A percentile compares a stretch with the other conserved stretches of the same genome.
phyloP scores from a whole-genome alignment of 2,329 filamentous ascomycete species.

The Leptographium galeiforme region DNA sequence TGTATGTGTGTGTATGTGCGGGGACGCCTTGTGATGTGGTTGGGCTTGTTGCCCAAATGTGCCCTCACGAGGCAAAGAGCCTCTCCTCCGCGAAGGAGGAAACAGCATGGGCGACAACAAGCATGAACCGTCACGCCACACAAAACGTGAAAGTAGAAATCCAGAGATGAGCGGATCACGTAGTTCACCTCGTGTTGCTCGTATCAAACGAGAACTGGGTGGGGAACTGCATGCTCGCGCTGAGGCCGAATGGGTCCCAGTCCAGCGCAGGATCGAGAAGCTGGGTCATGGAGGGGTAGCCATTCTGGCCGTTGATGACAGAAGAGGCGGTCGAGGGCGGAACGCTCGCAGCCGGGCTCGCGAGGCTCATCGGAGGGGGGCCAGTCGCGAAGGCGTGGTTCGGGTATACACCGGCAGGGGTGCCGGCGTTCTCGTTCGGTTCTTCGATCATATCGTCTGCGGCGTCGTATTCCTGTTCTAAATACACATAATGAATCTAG shows the following conservation, averaged over 20 bases:
- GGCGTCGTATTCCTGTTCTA: conserved; percentile 95
- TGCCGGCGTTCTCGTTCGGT: conserved; percentile 47
- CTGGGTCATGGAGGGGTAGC: conserved; percentile 54
- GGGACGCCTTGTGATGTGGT: background rate
- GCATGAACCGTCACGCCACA: background rate
- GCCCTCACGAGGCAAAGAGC: background rate
- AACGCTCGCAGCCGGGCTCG: conserved; percentile 18
- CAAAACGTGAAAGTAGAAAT: background rate
- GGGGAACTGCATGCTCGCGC: conserved; percentile 90
- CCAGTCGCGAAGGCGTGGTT: conserved; percentile 35
- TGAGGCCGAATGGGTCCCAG: conserved; percentile 85
- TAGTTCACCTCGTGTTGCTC: conserved; percentile 32
- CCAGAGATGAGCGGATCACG: background rate
- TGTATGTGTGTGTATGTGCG: background rate
- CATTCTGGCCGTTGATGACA: conserved; percentile 30
- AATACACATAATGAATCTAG: conserved; percentile 53
- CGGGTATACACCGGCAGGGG: conserved; percentile 51
- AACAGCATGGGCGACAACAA: background rate
- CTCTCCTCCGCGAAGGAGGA: background rate
- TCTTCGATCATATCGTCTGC: conserved; percentile 83
- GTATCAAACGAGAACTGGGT: conserved; percentile 66
- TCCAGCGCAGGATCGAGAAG: conserved; percentile 70
- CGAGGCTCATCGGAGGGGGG: conserved; percentile 27
- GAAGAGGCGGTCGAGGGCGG: conserved; percentile 9
- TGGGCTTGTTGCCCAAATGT: background rate